Evolutionary conservation across 2,329 filamentous ascomycete genomes (phyloP).

Genomic region (Cytospora piceae): DNA sequence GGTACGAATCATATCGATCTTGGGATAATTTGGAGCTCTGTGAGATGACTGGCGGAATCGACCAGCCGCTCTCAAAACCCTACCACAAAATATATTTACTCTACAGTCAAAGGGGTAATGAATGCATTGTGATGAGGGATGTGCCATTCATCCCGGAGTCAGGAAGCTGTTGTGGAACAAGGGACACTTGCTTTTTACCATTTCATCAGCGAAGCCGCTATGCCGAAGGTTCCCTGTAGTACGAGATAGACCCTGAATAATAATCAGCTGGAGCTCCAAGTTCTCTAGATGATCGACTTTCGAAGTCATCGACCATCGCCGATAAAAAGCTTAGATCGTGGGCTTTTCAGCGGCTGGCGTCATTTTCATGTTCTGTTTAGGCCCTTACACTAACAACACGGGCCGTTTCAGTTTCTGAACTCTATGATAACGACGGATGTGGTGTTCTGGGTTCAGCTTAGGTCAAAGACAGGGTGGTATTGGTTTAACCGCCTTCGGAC

Average conservation of each 20-base stretch:
- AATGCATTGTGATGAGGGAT: not conserved
- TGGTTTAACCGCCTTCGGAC: not conserved
- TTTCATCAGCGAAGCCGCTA: not conserved
- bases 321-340: not conserved
- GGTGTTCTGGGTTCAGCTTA: not conserved
- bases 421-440: not conserved
- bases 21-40: not conserved
- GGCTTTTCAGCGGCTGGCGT: not conserved
- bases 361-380: not conserved
- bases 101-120: not conserved
- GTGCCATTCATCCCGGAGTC: not conserved
- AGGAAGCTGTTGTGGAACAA: conserved; percentile 12
- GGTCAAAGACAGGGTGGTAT: not conserved
- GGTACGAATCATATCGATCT: not conserved
- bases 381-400: not conserved
- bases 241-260: not conserved
- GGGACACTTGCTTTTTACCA: not conserved
- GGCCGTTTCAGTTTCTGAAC: not conserved
- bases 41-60: not conserved
- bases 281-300: not conserved
- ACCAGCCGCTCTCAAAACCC: not conserved
- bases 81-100: not conserved
- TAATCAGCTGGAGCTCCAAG: not conserved
- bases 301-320: not conserved
- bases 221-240: not conserved